Evolutionary conservation across 2,329 filamentous ascomycete species (phyloP), one percentile per base, ranked within the genome.

Genomic region (Epichloe brachyelytri): DNA sequence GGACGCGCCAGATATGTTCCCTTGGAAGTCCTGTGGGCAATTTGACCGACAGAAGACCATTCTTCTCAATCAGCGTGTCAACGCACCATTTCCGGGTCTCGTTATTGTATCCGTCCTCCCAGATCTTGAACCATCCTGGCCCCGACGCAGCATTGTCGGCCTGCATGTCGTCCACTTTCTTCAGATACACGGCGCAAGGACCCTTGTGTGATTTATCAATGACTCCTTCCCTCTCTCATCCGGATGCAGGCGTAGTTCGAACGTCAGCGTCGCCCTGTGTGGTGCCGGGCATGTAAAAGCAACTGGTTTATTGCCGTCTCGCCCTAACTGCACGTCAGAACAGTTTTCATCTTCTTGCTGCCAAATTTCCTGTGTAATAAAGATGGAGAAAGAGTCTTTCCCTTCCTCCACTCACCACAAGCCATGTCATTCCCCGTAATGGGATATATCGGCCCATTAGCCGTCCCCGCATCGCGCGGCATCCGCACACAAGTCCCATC

Each of bases 111-210:
- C 82, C 83, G 48, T 83, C 75, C 52, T 86, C 77, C 72, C 76
- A 87, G 62, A 89, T 78, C 73, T 88, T 88, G 74, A 89, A 86
- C 86, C 85, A 90, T 39, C 85, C 85, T 48, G 72, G 68, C 4
- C 85, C 84, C 22, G 74, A 68, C 47, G 79, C 48, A 7, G 19
- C 79, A 12, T 76, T 64, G 55, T 73, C 69, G 20, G 62, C 63
- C 12, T 68, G 68, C 53, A 82, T 79, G 52, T 80, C 73, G 56
- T 71, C 66, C 1, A 88, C 77, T 59, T 79, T 78, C 70, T 88
- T 88, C 68, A 87, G 71, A 65, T 88, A 89, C 22, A 88, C 77
- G 30, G 83, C 77, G 60, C 84, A 86, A 46, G 85, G 83, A 0
- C 85, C 85, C 62, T 79, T 75, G 65, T 84, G 82, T 36, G 74